Base-by-base conservation (phyloP, 768 basidiomycete genomes). In the Galerina sulciceps region DNA sequence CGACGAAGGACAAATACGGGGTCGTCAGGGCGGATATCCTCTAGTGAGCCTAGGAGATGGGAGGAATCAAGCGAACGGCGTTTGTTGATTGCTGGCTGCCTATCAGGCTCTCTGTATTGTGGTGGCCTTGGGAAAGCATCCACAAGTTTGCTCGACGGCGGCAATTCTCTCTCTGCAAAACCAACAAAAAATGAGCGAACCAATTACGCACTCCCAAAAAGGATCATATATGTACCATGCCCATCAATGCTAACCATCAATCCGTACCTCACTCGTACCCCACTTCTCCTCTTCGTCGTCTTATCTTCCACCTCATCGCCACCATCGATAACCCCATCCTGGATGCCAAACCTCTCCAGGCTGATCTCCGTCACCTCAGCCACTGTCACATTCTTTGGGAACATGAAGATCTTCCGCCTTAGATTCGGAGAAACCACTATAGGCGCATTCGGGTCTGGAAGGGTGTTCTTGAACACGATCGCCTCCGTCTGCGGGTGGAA, bases 271-370 rank as follows among this genome's bases (percentile, higher is more conserved):
- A 98, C 91, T 57, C 92, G 82, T 9, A 84, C 73, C 6, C 84
- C 79, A 69, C 93, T 96, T 62, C 89, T 81, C 58, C 95, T 79
- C 75, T 94, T 94, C 6, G 84, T 80, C 35, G 88, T 78, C 70
- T 96, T 95, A 70, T 98, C 96, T 73, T 99, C 97, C 1, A 99
- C 85, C 67, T 98, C 96, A 71, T 99, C 97, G 1, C 97, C 97
- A 2, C 97, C 97, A 71, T 98, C 96, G 2, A 99, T 96, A 1
- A 99, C 94, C n/a, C 96, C 97, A 38, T 97, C 96, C 36, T 85
- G 78, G 55, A 99, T 97, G 2, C 97, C 97, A 68, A 99, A 98
- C 57, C 94, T 77, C 68, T 98, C 97, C 61, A 99, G 70, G 5
- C 90, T 91, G 37, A 92, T 79, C 72, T 99, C 97, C 38, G 97